Conservation (phyloP, 768 basidiomycete species). For the Mycena belliarum region DNA sequence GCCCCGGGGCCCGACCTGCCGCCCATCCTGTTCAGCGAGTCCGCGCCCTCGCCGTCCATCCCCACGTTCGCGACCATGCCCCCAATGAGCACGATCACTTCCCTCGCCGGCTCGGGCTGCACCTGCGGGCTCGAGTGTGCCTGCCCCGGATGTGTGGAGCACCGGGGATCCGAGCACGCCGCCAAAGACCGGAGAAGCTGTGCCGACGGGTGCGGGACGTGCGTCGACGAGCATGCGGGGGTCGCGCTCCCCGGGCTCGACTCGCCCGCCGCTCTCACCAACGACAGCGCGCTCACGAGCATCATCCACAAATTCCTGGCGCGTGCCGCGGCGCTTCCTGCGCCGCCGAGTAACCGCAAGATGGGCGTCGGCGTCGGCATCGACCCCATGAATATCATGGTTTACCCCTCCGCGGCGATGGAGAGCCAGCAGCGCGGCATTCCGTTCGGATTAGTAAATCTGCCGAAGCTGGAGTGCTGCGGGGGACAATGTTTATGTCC, state of each 20-base stretch:
- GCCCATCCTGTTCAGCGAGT: slow-evolving; percentile 41
- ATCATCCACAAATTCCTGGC: slow-evolving; percentile 68
- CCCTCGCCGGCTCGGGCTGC: slow-evolving; percentile 68
- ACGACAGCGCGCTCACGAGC: slow-evolving; percentile 17
- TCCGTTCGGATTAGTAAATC: slow-evolving; percentile 50
- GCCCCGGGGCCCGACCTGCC: slow-evolving; percentile 45
- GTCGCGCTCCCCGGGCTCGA: slow-evolving; percentile 41
- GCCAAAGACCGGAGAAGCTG: slow-evolving; percentile 48
- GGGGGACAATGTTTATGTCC: slow-evolving; percentile 63
- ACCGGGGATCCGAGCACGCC: slow-evolving; percentile 56
- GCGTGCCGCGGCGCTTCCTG: slow-evolving; percentile 68
- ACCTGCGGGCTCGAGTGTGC: slow-evolving; percentile 69
- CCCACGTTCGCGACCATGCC: slow-evolving; percentile 61
- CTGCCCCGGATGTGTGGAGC: slow-evolving; percentile 74
- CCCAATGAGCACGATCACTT: slow-evolving; percentile 56
- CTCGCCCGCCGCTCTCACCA: neutral
- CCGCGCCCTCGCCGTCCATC: slow-evolving; percentile 29
- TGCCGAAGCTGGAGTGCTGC: slow-evolving; percentile 72
- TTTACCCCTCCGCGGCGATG: slow-evolving; percentile 41
- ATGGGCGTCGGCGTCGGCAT: slow-evolving; percentile 38
- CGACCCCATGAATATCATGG: slow-evolving; percentile 53
- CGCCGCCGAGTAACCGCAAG: slow-evolving; percentile 47
- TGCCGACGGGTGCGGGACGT: slow-evolving; percentile 59
- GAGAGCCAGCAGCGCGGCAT: slow-evolving; percentile 39
- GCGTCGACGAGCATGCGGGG: slow-evolving; percentile 54